A percentile compares a stretch with the other conserved stretches of the same genome.
Evolutionary conservation across 805 yeast genomes (phyloP).

Genomic region (Candida wancherniae): DNA sequence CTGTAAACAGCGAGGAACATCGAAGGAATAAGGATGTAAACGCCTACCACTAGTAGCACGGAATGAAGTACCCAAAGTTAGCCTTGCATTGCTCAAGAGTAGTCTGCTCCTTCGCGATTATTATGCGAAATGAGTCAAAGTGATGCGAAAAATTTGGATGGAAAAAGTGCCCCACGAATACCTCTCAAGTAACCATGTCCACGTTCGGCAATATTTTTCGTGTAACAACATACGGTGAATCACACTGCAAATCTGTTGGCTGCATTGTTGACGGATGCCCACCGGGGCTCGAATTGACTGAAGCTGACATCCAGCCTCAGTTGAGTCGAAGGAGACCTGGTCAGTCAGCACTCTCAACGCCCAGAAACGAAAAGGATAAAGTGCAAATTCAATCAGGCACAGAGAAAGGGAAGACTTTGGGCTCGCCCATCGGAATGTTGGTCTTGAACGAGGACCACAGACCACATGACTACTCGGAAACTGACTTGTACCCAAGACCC

Average conservation of each 20-base stretch:
- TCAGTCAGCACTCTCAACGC: conserved; percentile 86
- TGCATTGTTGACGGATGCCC: conserved; percentile 98
- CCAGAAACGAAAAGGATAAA: conserved; percentile 90
- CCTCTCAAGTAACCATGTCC: no score
- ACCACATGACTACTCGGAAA: conserved; percentile 93
- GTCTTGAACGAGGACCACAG: conserved; percentile 94
- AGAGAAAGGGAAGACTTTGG: conserved; percentile 84
- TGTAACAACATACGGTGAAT: conserved; percentile 97
- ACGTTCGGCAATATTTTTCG: conserved; percentile 38
- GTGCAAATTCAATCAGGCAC: conserved; percentile 95
- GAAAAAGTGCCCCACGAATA: no score
- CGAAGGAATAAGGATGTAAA: no score
- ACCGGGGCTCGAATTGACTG: conserved; percentile 83
- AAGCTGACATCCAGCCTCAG: conserved; percentile 91
- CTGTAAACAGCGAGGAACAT: no score
- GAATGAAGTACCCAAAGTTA: no score
- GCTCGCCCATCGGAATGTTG: conserved; percentile 93
- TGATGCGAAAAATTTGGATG: no score
- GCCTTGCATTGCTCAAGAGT: no score
- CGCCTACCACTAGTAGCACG: no score
- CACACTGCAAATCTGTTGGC: conserved; percentile 96
- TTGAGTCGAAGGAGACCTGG: conserved; percentile 97
- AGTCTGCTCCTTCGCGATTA: no score
- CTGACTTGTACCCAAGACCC: conserved; percentile 94
- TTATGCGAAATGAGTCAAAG: no score